Percentiles rank a stretch among this genome's conserved stretches.
Evolutionary conservation across 768 basidiomycete species (phyloP).

Genomic region (Calocybe cyanea): DNA sequence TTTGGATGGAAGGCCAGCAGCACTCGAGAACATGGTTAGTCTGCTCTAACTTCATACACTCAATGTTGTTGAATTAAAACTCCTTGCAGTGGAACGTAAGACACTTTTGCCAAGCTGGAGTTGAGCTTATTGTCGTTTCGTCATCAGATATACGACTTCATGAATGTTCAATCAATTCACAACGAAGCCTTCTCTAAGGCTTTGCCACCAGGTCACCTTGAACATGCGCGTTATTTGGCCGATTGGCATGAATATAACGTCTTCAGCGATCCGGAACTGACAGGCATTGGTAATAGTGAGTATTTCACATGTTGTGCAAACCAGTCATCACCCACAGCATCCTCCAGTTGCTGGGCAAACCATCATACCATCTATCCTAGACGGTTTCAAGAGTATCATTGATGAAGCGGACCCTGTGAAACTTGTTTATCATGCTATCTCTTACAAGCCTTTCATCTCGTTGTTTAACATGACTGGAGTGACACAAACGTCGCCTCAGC

Average conservation of each 20-base stretch:
- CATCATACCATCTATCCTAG: slow-evolving; percentile 57
- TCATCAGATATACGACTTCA: slow-evolving; percentile 60
- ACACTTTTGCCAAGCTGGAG: background rate
- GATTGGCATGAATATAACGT: slow-evolving; percentile 73
- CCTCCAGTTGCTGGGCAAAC: slow-evolving; percentile 61
- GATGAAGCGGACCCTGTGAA: slow-evolving; percentile 50
- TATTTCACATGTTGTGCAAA: background rate
- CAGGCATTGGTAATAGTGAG: slow-evolving; percentile 66
- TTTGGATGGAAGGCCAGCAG: slow-evolving; percentile 50
- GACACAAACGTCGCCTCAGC: slow-evolving; percentile 42
- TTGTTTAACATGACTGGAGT: slow-evolving; percentile 75
- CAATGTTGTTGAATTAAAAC: background rate
- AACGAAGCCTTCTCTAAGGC: slow-evolving; percentile 46
- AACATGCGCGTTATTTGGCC: slow-evolving; percentile 56
- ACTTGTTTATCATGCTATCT: slow-evolving; percentile 53
- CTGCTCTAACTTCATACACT: background rate
- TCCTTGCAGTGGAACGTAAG: slow-evolving; percentile 34
- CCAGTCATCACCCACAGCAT: background rate
- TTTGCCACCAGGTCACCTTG: slow-evolving; percentile 48
- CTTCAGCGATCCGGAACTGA: slow-evolving; percentile 48
- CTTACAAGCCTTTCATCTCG: slow-evolving; percentile 77
- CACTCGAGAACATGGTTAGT: slow-evolving; percentile 57
- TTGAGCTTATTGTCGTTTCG: background rate
- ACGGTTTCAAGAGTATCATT: slow-evolving; percentile 47
- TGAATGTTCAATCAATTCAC: slow-evolving; percentile 71